These are phyloP conservation scores for Yamadazyma dushanensis DNA, from an alignment of 1,139 yeast species.

Conservation along the genomic window DNA sequence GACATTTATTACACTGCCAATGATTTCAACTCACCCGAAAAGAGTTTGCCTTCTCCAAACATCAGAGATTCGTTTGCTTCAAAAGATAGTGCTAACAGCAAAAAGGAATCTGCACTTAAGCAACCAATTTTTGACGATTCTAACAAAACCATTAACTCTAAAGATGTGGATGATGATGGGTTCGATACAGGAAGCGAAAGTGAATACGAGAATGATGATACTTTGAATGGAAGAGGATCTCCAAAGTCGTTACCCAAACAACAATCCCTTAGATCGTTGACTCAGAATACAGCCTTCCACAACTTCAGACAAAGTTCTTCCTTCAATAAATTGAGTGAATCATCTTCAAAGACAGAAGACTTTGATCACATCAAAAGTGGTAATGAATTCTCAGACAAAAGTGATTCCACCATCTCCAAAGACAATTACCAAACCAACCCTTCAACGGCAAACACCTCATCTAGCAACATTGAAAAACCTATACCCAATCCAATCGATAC, in stretches of 20 bases:
- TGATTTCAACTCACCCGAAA: conserved; percentile 22
- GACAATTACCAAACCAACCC: conserved; percentile 21
- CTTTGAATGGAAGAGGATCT: conserved; percentile 21
- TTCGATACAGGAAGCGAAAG: conserved; percentile 9
- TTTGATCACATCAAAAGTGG: conserved; percentile 1
- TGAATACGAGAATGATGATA: conserved; percentile 15
- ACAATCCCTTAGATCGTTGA: conserved; percentile 30
- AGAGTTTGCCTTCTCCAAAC: conserved; percentile 16
- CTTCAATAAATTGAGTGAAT: neutral
- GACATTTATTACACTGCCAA: conserved; percentile 45
- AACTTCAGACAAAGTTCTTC: conserved; percentile 28
- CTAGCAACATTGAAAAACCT: conserved; percentile 15
- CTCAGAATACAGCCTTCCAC: conserved; percentile 44
- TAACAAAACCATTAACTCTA: conserved; percentile 2
- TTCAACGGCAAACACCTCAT: conserved; percentile 26
- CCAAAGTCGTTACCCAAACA: conserved; percentile 19
- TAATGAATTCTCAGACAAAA: conserved; percentile 20
- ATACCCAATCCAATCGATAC: conserved; percentile 2
- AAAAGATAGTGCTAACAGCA: conserved; percentile 9
- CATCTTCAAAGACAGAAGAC: neutral
- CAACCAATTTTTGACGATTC: conserved; percentile 12
- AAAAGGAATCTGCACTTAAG: conserved; percentile 1
- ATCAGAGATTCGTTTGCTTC: conserved; percentile 13
- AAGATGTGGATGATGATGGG: conserved; percentile 9
- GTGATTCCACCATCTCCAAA: conserved; percentile 15